Conservation (phyloP, 768 basidiomycete genomes). For the Leccinum sublutescens region DNA sequence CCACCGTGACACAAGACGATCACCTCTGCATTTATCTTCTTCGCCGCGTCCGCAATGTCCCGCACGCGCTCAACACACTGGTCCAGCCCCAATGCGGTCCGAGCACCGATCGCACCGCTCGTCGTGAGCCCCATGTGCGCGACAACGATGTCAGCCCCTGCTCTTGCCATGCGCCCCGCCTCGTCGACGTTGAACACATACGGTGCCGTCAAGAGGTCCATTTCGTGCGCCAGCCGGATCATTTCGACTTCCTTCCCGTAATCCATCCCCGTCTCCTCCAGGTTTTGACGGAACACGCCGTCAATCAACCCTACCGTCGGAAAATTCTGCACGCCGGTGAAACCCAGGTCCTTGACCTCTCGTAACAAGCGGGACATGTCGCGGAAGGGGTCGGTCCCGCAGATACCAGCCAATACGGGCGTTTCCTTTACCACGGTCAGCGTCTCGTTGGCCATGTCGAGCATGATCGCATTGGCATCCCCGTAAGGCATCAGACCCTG, state of each 20-base stretch:
- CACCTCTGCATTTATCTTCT: slow-evolving; percentile 16
- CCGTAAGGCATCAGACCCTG: slow-evolving; percentile 31
- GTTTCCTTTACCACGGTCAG: slow-evolving; percentile 30
- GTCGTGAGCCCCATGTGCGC: slow-evolving; percentile 33
- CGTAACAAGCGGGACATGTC: slow-evolving; percentile 24
- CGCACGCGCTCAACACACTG: slow-evolving; percentile 22
- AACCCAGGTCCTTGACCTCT: slow-evolving; percentile 27
- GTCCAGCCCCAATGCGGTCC: slow-evolving; percentile 22
- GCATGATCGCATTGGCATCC: slow-evolving; percentile 28
- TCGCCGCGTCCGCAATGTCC: slow-evolving; percentile 19
- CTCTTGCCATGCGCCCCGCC: slow-evolving; percentile 23
- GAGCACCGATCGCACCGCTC: slow-evolving; percentile 26
- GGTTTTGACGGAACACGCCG: slow-evolving; percentile 28
- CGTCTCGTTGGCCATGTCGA: slow-evolving; percentile 29
- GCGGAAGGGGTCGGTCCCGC: slow-evolving; percentile 30
- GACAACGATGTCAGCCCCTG: slow-evolving; percentile 27
- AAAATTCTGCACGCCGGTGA: slow-evolving; percentile 30
- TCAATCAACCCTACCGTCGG: slow-evolving; percentile 31
- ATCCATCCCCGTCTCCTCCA: slow-evolving; percentile 32
- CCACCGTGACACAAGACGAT: slow-evolving; percentile 27
- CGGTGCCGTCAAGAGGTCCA: slow-evolving; percentile 27
- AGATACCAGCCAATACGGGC: slow-evolving; percentile 28
- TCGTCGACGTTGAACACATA: slow-evolving; percentile 30
- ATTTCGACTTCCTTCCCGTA: slow-evolving; percentile 33
- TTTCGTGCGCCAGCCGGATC: slow-evolving; percentile 24